Evolutionary conservation across 2,329 filamentous ascomycete genomes (phyloP).

Genomic region (Fusarium papillatum): DNA sequence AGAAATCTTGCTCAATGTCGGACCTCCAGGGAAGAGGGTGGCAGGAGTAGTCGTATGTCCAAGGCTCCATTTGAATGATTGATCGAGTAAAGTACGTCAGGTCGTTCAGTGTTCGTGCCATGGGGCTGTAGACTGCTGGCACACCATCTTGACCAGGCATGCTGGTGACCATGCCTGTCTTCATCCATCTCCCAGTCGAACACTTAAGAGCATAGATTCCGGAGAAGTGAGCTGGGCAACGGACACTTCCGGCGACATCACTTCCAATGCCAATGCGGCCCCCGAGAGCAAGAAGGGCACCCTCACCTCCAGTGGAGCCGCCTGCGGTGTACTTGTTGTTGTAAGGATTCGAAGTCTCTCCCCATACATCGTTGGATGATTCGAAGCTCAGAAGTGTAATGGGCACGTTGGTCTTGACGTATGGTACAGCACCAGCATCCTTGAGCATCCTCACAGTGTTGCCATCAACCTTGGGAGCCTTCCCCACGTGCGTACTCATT

Average conservation of each 20-base stretch:
- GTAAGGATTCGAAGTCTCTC: conserved; percentile 85
- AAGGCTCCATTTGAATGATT: conserved; percentile 85
- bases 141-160: conserved; percentile 96
- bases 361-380: conserved; percentile 85
- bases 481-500: conserved; percentile 80
- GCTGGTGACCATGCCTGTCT: conserved; percentile 84
- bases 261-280: conserved; percentile 92
- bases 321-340: conserved; percentile 88
- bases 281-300: conserved; percentile 84
- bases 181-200: conserved; percentile 92
- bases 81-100: conserved; percentile 86
- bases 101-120: conserved; percentile 89
- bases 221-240: conserved; percentile 89
- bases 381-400: conserved; percentile 91
- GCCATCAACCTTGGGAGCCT: conserved; percentile 77
- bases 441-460: conserved; percentile 83
- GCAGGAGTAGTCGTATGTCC: conserved; percentile 89
- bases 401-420: conserved; percentile 93
- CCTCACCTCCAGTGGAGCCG: conserved; percentile 90
- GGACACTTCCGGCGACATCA: conserved; percentile 91
- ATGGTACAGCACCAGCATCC: conserved; percentile 89
- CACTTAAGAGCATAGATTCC: conserved; percentile 91
- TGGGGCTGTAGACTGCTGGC: conserved; percentile 90
- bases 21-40: conserved; percentile 87
- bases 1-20: conserved; percentile 70